Evolutionary conservation across 768 basidiomycete genomes (phyloP).

Genomic region (Phlebiopsis flavidoalba): DNA sequence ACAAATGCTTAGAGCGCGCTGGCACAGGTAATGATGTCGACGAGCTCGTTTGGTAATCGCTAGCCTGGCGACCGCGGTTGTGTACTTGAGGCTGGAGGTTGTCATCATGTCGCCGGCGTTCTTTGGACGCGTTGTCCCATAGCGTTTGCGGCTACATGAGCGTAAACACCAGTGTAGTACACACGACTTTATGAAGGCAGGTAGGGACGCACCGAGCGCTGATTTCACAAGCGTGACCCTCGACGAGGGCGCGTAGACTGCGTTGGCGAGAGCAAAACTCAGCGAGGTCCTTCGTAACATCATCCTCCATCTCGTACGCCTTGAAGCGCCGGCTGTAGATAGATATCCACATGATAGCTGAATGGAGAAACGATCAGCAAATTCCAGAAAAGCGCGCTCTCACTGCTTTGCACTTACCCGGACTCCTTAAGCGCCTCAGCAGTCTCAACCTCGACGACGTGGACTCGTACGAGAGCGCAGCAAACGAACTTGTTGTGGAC

Average conservation of each 20-base stretch:
- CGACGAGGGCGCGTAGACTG: constrained; percentile 89
- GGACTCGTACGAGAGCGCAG: constrained; percentile 88
- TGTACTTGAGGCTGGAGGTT: constrained; percentile 91
- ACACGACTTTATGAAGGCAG: constrained; percentile 2
- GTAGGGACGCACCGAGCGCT: constrained; percentile 64
- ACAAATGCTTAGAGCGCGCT: constrained; percentile 5
- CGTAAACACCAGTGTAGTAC: not conserved
- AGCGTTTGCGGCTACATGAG: constrained; percentile 76
- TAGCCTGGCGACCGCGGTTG: constrained; percentile 97
- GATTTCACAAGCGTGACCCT: constrained; percentile 94
- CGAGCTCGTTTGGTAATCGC: constrained; percentile 95
- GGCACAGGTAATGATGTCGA: constrained; percentile 85
- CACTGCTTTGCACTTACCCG: constrained; percentile 42
- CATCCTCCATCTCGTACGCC: constrained; percentile 97
- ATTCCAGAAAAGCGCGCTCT: not conserved
- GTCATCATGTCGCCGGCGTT: constrained; percentile 94
- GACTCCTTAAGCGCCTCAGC: constrained; percentile 78
- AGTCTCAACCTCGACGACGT: constrained; percentile 72
- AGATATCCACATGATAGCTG: not conserved
- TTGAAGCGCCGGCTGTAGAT: constrained; percentile 85
- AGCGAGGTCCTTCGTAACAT: constrained; percentile 86
- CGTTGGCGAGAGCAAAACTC: constrained; percentile 97
- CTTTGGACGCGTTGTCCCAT: constrained; percentile 99
- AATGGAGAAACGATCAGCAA: not conserved
- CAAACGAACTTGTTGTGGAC: constrained; percentile 85